Percentiles rank a stretch among this genome's conserved stretches.
Conservation (phyloP, 2,329 filamentous ascomycete genomes). For the Fusarium sp. region DNA sequence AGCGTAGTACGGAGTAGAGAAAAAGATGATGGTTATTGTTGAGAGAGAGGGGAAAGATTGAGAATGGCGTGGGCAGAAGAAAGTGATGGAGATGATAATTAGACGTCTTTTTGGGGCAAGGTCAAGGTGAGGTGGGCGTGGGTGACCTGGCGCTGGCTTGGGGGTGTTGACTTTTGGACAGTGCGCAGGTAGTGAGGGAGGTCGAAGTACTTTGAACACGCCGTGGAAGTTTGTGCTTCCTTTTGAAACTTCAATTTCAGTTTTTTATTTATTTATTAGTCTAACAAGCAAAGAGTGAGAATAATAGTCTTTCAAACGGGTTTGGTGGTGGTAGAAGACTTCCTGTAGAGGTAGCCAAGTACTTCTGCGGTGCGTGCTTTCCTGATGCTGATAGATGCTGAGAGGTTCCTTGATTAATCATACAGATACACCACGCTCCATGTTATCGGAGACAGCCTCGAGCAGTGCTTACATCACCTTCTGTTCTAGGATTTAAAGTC, state of each 20-base stretch:
- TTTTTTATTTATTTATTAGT: neutral
- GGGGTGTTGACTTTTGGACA: conserved; percentile 36
- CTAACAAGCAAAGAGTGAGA: neutral
- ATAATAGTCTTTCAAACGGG: neutral
- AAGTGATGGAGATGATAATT: conserved; percentile 45
- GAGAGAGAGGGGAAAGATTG: conserved; percentile 32
- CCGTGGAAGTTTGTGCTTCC: neutral
- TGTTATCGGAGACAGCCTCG: conserved; percentile 2
- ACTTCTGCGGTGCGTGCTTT: conserved; percentile 7
- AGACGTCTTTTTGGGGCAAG: conserved; percentile 46
- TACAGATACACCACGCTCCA: conserved; percentile 5
- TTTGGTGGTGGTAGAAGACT: neutral
- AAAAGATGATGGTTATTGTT: conserved; percentile 36
- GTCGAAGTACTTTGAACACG: conserved; percentile 5
- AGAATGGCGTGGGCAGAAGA: conserved; percentile 37
- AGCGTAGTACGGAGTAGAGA: conserved; percentile 13
- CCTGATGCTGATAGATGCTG: conserved; percentile 9
- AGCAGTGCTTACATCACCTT: conserved; percentile 32
- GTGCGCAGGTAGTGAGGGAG: conserved; percentile 32
- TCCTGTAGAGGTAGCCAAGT: conserved; percentile 8
- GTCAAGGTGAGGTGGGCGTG: conserved; percentile 44
- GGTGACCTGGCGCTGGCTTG: conserved; percentile 26
- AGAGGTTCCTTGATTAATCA: conserved; percentile 7
- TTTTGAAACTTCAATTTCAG: neutral
- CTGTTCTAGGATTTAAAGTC: conserved; percentile 10